Percentiles rank a stretch among this genome's conserved stretches.
Evolutionary conservation across 192 early-diverging fungal species (phyloP).

Genomic region (Phlyctochytrium arcticum): DNA sequence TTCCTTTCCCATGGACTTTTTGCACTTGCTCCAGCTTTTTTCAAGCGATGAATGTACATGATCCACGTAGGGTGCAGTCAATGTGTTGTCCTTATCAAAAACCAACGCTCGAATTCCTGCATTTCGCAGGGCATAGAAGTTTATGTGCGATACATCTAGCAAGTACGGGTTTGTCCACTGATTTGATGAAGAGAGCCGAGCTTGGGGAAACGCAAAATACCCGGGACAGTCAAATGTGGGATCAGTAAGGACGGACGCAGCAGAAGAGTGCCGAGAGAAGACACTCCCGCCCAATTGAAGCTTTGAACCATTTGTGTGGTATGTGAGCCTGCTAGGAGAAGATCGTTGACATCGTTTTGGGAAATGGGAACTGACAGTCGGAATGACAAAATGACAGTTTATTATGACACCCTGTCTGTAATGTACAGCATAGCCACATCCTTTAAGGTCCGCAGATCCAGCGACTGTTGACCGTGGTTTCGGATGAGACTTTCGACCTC

Average conservation of each 20-base stretch:
- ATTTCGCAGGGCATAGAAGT: slow-evolving; percentile 54
- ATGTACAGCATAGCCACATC: no score
- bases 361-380: no score
- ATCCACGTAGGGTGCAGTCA: slow-evolving; percentile 77
- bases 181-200: neutral
- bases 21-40: slow-evolving; percentile 65
- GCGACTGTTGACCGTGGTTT: no score
- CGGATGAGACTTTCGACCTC: no score
- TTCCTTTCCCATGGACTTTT: slow-evolving; percentile 52
- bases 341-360: no score
- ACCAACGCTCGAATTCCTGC: slow-evolving; percentile 68
- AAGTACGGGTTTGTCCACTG: neutral
- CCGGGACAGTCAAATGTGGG: slow-evolving; percentile 70
- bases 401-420: no score
- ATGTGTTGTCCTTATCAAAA: slow-evolving; percentile 97
- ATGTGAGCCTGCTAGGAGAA: no score
- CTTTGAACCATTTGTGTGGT: slow-evolving; percentile 70
- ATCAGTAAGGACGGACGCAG: slow-evolving; percentile 63
- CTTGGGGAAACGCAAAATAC: slow-evolving; percentile 30
- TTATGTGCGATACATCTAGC: slow-evolving; percentile 64
- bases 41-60: slow-evolving; percentile 67
- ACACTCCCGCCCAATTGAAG: slow-evolving; percentile 66
- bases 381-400: no score
- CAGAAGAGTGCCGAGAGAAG: slow-evolving; percentile 50
- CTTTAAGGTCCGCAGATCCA: no score